phyloP scores from a whole-genome alignment of 1,284 basidiomycete species.

The Hemileia vastatrix region DNA sequence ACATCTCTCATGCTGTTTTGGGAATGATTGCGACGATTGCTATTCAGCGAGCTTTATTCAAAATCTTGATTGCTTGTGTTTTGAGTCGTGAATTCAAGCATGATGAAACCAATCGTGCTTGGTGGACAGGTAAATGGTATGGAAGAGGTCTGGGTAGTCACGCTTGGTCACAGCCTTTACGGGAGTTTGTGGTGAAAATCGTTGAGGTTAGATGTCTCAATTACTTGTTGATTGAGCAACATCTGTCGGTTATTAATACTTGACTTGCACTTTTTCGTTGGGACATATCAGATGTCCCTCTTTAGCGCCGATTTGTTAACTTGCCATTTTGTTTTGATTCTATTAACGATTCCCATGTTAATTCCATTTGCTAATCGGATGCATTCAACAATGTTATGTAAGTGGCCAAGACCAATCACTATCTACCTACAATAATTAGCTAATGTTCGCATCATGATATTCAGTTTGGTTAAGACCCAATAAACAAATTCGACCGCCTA shows the following conservation, averaged over 20 bases:
- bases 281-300: conserved; percentile 16
- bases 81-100: conserved; percentile 92
- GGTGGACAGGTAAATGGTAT: conserved; percentile 97
- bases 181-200: conserved; percentile 91
- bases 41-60: conserved; percentile 82
- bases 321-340: conserved; percentile 58
- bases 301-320: conserved; percentile 23
- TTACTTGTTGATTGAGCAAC: not conserved
- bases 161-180: conserved; percentile 83
- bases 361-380: conserved; percentile 77
- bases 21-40: conserved; percentile 76
- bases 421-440: conserved; percentile 16
- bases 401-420: conserved; percentile 43
- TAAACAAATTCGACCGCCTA: conserved; percentile 82
- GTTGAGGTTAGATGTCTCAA: conserved; percentile 56
- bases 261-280: not conserved
- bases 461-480: conserved; percentile 73
- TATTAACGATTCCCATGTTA: conserved; percentile 67
- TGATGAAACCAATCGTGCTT: conserved; percentile 90
- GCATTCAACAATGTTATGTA: conserved; percentile 75
- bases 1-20: conserved; percentile 70
- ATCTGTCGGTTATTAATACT: not conserved
- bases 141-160: conserved; percentile 77
- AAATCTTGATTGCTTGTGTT: conserved; percentile 81
- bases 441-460: not conserved